A percentile compares a stretch with the other conserved stretches of the same genome.
phyloP scores from a whole-genome alignment of 768 basidiomycete species.

The Gymnopilus junonius region DNA sequence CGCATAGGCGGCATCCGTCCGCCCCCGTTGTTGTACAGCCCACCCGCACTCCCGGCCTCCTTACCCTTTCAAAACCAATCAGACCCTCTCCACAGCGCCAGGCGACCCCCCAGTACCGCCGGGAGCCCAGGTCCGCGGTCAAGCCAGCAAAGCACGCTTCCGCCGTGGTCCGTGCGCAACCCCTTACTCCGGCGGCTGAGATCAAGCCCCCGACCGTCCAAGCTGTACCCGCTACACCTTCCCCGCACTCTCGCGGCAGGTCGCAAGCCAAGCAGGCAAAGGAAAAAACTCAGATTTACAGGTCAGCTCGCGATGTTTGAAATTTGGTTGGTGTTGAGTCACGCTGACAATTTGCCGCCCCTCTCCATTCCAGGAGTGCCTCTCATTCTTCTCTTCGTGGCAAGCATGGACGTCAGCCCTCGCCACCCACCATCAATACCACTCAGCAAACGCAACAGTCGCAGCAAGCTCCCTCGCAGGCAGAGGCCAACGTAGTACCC shows the following conservation, averaged over 20 bases:
- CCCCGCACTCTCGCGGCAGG: constrained; percentile 34
- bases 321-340: not conserved
- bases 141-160: constrained; percentile 31
- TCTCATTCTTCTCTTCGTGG: constrained; percentile 48
- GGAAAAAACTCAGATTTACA: constrained; percentile 31
- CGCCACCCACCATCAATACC: constrained; percentile 52
- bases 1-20: constrained; percentile 70
- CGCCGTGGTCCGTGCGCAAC: constrained; percentile 32
- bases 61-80: constrained; percentile 67
- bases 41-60: constrained; percentile 73
- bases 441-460: constrained; percentile 23
- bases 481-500: constrained; percentile 54
- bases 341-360: not conserved
- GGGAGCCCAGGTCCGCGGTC: constrained; percentile 28
- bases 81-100: constrained; percentile 32
- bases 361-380: constrained; percentile 40
- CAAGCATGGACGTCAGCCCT: constrained; percentile 63
- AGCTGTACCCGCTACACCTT: constrained; percentile 33
- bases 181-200: constrained; percentile 29
- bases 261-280: constrained; percentile 31
- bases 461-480: constrained; percentile 57
- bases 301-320: constrained; percentile 12
- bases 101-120: constrained; percentile 29
- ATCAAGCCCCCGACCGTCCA: constrained; percentile 25
- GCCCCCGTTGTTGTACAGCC: constrained; percentile 72